A percentile compares a stretch with the other conserved stretches of the same genome.
Evolutionary conservation across 2,329 filamentous ascomycete genomes (phyloP).

Genomic region (Cladosporium sp.): DNA sequence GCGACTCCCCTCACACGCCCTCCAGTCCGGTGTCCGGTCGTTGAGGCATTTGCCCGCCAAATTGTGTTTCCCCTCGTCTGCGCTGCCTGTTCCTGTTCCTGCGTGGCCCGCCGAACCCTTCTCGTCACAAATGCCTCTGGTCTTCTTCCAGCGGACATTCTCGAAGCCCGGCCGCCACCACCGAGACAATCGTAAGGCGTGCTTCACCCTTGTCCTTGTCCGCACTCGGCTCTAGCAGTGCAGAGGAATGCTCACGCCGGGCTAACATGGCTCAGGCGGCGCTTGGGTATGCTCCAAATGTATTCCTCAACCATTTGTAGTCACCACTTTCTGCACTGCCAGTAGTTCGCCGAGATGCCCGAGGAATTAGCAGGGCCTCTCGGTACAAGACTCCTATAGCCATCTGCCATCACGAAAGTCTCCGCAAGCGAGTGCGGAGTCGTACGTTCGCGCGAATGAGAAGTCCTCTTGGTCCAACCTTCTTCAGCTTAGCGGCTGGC

Average conservation of each 20-base stretch:
- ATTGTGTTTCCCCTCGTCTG: background rate
- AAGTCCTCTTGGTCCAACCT: no score
- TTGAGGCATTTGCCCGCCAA: background rate
- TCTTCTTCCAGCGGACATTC: background rate
- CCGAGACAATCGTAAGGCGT: background rate
- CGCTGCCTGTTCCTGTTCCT: background rate
- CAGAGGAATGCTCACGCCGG: background rate
- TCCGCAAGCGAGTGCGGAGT: slow-evolving; percentile 10
- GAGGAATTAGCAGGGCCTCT: background rate
- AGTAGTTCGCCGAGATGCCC: background rate
- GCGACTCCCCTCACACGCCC: background rate
- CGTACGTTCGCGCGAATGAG: background rate
- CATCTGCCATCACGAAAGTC: background rate
- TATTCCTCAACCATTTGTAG: slow-evolving; percentile 6
- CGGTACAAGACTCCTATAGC: background rate
- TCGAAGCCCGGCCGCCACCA: background rate
- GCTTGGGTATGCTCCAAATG: background rate
- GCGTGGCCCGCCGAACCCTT: background rate
- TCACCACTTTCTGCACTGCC: background rate
- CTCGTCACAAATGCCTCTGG: background rate
- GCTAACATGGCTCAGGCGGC: background rate
- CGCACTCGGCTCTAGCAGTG: background rate
- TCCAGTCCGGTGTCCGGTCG: background rate
- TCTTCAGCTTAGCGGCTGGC: no score
- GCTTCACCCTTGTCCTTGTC: background rate